These are phyloP conservation scores for Eimeria praecox DNA, from an alignment of 169 alveolate genomes.

Conservation along the genomic window DNA sequence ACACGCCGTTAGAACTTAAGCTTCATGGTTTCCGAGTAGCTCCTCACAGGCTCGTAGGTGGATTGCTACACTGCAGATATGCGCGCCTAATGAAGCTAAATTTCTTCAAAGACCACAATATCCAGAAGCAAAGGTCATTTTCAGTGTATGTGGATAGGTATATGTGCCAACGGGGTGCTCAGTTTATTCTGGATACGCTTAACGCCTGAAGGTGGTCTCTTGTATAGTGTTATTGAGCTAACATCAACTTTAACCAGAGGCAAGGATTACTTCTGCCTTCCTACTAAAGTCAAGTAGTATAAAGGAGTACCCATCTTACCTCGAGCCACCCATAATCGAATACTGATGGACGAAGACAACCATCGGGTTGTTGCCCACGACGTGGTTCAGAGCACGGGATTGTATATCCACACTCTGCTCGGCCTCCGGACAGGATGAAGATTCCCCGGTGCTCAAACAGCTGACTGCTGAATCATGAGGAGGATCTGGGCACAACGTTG, in stretches of 20 bases:
- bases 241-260: too few relatives aligned
- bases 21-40: too few relatives aligned
- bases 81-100: neutral
- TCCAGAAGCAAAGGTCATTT: too few relatives aligned
- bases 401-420: neutral
- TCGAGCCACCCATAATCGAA: conserved; percentile 63
- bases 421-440: neutral
- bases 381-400: neutral
- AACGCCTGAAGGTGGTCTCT: too few relatives aligned
- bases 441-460: too few relatives aligned
- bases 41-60: neutral
- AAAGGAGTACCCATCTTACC: conserved; percentile 1
- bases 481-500: neutral
- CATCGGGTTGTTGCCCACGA: conserved; percentile 45
- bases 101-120: too few relatives aligned
- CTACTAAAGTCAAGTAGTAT: neutral
- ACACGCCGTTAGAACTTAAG: too few relatives aligned
- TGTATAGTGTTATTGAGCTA: too few relatives aligned
- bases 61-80: neutral
- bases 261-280: too few relatives aligned
- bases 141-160: too few relatives aligned
- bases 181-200: too few relatives aligned
- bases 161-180: too few relatives aligned
- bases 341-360: conserved; percentile 72
- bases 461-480: neutral